A percentile compares a stretch with the other conserved stretches of the same genome.
phyloP scores from a whole-genome alignment of 257 asterid genomes.

The Voacanga thouarsii region DNA sequence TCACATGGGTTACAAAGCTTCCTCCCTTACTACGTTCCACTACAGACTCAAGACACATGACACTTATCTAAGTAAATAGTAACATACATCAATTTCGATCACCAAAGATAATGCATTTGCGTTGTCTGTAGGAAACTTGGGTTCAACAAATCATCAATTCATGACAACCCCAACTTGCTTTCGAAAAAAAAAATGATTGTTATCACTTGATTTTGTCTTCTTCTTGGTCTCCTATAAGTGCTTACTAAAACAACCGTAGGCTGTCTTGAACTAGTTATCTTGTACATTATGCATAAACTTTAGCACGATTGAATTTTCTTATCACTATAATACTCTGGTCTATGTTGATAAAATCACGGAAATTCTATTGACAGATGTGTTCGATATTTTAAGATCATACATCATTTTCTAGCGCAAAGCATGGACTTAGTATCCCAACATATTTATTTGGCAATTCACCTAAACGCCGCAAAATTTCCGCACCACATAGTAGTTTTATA shows the following conservation, averaged over 20 bases:
- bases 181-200: neutral
- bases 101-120: too few relatives aligned
- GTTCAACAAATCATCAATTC: too few relatives aligned
- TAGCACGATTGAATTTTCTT: slow-evolving; percentile 18
- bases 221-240: slow-evolving; percentile 4
- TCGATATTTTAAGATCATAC: slow-evolving; percentile 13
- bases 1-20: too few relatives aligned
- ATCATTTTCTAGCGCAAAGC: slow-evolving; percentile 25
- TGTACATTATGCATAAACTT: neutral
- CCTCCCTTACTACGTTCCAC: too few relatives aligned
- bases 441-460: slow-evolving; percentile 29
- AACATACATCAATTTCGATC: too few relatives aligned
- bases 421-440: slow-evolving; percentile 10
- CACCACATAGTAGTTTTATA: neutral
- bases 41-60: too few relatives aligned
- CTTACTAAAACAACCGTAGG: slow-evolving; percentile 18
- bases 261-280: slow-evolving; percentile 17
- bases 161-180: too few relatives aligned
- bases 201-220: slow-evolving; percentile 15
- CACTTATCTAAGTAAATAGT: too few relatives aligned
- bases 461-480: slow-evolving; percentile 24
- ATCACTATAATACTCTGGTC: slow-evolving; percentile 1
- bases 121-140: too few relatives aligned
- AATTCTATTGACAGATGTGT: slow-evolving; percentile 23
- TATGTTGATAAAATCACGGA: slow-evolving; percentile 4